Evolutionary conservation across 352 stramenopile genomes (phyloP).

Genomic region (Aphanomyces invadans): DNA sequence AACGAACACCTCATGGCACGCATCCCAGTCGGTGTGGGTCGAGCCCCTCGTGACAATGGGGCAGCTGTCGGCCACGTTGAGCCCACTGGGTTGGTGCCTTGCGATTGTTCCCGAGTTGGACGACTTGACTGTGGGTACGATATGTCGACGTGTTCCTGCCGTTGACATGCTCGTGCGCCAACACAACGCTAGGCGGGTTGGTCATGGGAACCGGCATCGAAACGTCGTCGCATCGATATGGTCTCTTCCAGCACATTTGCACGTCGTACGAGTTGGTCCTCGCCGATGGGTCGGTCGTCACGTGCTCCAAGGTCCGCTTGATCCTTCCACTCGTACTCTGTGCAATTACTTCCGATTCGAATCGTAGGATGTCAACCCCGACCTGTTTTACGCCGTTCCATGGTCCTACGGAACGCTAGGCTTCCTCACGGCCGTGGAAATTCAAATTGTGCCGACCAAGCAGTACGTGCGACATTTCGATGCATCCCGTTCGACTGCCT

Average conservation of each 20-base stretch:
- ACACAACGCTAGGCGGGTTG: slow-evolving; percentile 25
- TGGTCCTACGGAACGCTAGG: slow-evolving; percentile 34
- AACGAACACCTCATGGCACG: background rate
- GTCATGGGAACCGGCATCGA: slow-evolving; percentile 38
- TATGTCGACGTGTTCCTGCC: background rate
- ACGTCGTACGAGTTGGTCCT: slow-evolving; percentile 34
- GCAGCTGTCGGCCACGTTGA: slow-evolving; percentile 29
- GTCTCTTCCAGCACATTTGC: slow-evolving; percentile 37
- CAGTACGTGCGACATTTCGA: slow-evolving; percentile 1
- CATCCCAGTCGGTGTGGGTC: slow-evolving; percentile 24
- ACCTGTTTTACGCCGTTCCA: slow-evolving; percentile 35
- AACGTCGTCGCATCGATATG: slow-evolving; percentile 33
- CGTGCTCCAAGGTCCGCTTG: slow-evolving; percentile 23
- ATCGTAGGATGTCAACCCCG: slow-evolving; percentile 28
- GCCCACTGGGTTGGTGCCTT: slow-evolving; percentile 28
- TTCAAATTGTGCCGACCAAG: slow-evolving; percentile 30
- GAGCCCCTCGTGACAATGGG: slow-evolving; percentile 36
- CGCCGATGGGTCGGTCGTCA: slow-evolving; percentile 29
- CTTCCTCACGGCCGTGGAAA: slow-evolving; percentile 30
- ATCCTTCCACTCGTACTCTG: background rate
- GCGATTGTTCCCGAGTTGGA: slow-evolving; percentile 39
- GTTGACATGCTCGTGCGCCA: background rate
- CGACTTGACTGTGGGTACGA: slow-evolving; percentile 33
- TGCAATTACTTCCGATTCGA: background rate
- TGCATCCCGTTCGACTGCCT: background rate